Base-by-base conservation (phyloP, 352 stramenopile genomes). In the Phytophthora pluvialis region DNA sequence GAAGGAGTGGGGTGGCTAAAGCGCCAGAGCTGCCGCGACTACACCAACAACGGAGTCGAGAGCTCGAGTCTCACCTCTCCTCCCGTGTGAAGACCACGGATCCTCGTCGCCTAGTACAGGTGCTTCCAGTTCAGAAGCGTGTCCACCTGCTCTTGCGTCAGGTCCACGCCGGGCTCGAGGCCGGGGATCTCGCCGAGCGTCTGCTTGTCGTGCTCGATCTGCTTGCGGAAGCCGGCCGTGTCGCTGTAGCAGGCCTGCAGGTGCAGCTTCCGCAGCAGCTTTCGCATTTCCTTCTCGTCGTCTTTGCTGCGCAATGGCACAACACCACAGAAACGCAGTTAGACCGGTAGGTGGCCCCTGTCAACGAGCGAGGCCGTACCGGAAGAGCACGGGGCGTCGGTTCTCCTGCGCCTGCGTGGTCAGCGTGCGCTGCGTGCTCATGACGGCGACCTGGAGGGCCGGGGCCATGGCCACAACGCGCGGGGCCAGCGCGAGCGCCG, bases 111-210 rank as follows among this genome's bases (percentile, higher is more conserved):
- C 26, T 74, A 74, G 60, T 74, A 79, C 63, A 90, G 65, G 80
- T 94, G 83, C 76, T 94, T 94, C 86, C 86, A 94, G 78, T 88
- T 91, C 64, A 94, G 73, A 50, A 94, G 81, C 47, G 77, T 80
- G 31, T 86, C 74, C 43, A 89, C 56, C 67, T 91, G 82, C 55
- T 89, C 78, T 45, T 76, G 39, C 11, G 73, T 72, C 52, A 91
- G 67, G 44, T 91, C 73, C 49, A 90, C 61, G 21, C 75, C 82
- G 15, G 65, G 48, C 45, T 91, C 73, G 46, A 91, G 70, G 28
- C 79, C 83, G 38, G 63, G 48, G 49, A 94, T 87, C 57, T 82
- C 72, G 29, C 77, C 81, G 50, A 94, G 73, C 4, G 73, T 82
- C 62, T 87, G 70, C 62, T 81, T 81, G 69, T 94, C 86, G 67